phyloP scores from a whole-genome alignment of 2,329 filamentous ascomycete genomes.

The Geosmithia flava region DNA sequence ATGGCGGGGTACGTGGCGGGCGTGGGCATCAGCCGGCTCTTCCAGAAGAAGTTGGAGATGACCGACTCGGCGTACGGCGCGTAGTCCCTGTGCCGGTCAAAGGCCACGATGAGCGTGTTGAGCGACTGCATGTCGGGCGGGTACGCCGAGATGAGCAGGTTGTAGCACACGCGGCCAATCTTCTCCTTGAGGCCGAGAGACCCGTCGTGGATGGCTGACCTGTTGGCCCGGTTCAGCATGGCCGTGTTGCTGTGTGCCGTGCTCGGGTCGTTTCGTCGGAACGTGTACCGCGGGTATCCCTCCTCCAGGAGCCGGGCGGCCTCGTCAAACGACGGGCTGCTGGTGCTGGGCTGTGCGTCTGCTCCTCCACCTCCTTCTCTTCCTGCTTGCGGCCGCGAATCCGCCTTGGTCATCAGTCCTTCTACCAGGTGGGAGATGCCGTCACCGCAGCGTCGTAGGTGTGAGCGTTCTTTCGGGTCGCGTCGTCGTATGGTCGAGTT shows the following conservation, averaged over 20 bases:
- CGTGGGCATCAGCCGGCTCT: conserved; percentile 31
- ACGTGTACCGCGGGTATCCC: conserved; percentile 11
- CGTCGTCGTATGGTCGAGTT: conserved; percentile 9
- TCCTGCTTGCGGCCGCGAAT: background rate
- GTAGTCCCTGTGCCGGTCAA: conserved; percentile 37
- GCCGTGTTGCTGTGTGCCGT: conserved; percentile 12
- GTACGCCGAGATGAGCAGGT: conserved; percentile 48
- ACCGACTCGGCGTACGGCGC: conserved; percentile 34
- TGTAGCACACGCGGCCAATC: conserved; percentile 42
- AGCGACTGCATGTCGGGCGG: conserved; percentile 58
- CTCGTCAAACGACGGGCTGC: conserved; percentile 16
- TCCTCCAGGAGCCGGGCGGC: conserved; percentile 10
- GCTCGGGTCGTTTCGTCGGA: conserved; percentile 12
- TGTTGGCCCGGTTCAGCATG: conserved; percentile 15
- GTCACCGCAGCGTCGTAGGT: conserved; percentile 14
- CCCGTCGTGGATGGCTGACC: conserved; percentile 12
- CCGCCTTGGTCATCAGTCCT: conserved; percentile 14
- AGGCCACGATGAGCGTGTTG: conserved; percentile 58
- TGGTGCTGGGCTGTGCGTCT: conserved; percentile 6
- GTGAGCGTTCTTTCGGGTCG: conserved; percentile 9
- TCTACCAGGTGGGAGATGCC: conserved; percentile 13
- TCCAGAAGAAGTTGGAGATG: conserved; percentile 34
- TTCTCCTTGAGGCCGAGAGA: conserved; percentile 16
- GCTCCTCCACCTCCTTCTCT: no score
- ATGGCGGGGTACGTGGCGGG: conserved; percentile 34